Conservation (phyloP, 2,329 filamentous ascomycete species). For the Paraphaeosphaeria sporulosa region DNA sequence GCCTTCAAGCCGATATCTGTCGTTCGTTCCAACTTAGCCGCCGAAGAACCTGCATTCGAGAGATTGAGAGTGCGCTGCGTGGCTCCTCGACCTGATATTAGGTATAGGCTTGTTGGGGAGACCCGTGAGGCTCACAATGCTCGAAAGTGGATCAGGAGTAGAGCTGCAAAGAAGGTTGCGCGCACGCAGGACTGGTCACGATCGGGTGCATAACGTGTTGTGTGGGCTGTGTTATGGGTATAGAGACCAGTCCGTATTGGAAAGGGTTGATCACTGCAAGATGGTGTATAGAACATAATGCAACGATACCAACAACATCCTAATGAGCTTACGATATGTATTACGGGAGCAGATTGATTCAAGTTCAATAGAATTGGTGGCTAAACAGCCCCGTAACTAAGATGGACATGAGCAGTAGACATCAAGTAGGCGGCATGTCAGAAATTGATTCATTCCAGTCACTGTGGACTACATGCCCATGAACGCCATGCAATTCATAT, state of each 20-base stretch:
- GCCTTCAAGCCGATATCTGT: not conserved
- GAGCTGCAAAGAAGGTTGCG: not conserved
- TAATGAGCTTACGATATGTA: not conserved
- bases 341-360: not conserved
- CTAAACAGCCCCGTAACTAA: not conserved
- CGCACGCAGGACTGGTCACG: not conserved
- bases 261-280: too few species aligned
- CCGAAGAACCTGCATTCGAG: not conserved
- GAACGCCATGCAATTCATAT: constrained; percentile 49
- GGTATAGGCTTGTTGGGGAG: not conserved
- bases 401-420: not conserved
- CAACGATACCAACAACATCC: not conserved
- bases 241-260: too few species aligned
- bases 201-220: too few species aligned
- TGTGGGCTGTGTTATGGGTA: too few species aligned
- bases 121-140: not conserved
- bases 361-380: not conserved
- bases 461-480: constrained; percentile 46
- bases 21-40: not conserved
- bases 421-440: constrained; percentile 17
- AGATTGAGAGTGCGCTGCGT: not conserved
- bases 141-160: not conserved
- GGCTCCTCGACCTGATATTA: not conserved
- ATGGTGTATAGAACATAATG: not conserved
- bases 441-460: constrained; percentile 47